phyloP scores from a whole-genome alignment of 139 green algal genomes.

The Chlamydomonas asymmetrica region DNA sequence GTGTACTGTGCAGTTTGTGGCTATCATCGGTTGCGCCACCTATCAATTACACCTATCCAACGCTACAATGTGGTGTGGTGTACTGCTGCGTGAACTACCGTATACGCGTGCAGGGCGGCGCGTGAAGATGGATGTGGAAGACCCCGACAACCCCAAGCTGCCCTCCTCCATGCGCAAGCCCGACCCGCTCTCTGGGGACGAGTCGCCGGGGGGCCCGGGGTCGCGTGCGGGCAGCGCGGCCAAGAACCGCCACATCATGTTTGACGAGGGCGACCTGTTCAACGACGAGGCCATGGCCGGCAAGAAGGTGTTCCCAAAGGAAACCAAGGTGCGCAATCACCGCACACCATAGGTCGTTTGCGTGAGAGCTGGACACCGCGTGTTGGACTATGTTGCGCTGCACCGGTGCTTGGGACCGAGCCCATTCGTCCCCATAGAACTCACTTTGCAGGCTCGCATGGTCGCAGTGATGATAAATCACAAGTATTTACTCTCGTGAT shows the following conservation, averaged over 20 bases:
- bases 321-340: slow-evolving; percentile 23
- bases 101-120: slow-evolving; percentile 23
- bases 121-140: slow-evolving; percentile 37
- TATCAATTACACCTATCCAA: no score
- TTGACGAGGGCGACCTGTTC: slow-evolving; percentile 20
- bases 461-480: not conserved
- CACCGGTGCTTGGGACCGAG: no score
- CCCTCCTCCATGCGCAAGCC: slow-evolving; percentile 32
- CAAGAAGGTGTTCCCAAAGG: slow-evolving; percentile 36
- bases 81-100: no score
- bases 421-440: not conserved
- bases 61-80: not conserved
- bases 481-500: not conserved
- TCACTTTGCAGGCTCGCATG: not conserved
- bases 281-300: slow-evolving; percentile 10
- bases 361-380: no score
- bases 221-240: not conserved
- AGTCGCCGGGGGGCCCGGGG: not conserved
- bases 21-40: no score
- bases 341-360: no score
- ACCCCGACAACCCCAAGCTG: slow-evolving; percentile 41
- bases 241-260: slow-evolving; percentile 39
- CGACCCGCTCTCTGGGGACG: slow-evolving; percentile 11
- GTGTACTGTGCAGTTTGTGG: no score
- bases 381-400: no score